phyloP scores from a whole-genome alignment of 2,329 filamentous ascomycete species.

The Canariomyces notabilis region DNA sequence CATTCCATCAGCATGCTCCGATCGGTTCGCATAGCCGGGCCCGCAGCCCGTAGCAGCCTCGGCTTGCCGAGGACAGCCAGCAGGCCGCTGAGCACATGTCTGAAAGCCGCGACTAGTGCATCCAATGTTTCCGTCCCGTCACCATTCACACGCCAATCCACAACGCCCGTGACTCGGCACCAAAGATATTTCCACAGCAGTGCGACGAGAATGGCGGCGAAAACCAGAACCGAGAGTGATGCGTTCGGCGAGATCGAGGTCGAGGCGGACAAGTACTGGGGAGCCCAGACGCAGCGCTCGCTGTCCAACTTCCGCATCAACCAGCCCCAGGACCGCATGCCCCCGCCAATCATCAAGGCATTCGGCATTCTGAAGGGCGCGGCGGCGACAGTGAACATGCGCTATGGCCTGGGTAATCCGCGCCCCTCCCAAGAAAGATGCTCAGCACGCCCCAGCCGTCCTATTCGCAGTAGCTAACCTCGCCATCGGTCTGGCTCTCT shows the following conservation, averaged over 20 bases:
- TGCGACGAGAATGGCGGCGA: conserved; percentile 44
- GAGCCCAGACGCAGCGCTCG: conserved; percentile 93
- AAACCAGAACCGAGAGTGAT: conserved; percentile 83
- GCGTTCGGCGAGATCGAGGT: conserved; percentile 97
- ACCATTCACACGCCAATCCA: conserved; percentile 21
- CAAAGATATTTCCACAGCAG: conserved; percentile 41
- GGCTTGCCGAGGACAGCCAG: conserved; percentile 33
- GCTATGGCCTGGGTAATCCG: conserved; percentile 73
- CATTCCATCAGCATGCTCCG: conserved; percentile 35
- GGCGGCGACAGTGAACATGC: conserved; percentile 92
- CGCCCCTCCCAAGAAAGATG: conserved; percentile 3
- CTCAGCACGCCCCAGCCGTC: not conserved
- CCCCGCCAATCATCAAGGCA: conserved; percentile 81
- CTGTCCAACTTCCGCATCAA: conserved; percentile 99
- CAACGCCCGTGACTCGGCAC: conserved; percentile 20
- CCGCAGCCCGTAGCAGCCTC: conserved; percentile 28
- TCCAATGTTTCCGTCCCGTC: conserved; percentile 19
- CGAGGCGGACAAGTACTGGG: conserved; percentile 92
- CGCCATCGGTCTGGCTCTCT: conserved; percentile 19
- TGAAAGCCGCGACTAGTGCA: conserved; percentile 21
- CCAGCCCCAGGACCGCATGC: conserved; percentile 98
- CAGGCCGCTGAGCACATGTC: conserved; percentile 33
- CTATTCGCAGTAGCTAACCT: conserved; percentile 14
- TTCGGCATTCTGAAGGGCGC: conserved; percentile 98
- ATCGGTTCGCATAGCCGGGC: conserved; percentile 33